Evolutionary conservation across 345 rosid genomes (phyloP).

Genomic region (Clarkia xantiana): DNA sequence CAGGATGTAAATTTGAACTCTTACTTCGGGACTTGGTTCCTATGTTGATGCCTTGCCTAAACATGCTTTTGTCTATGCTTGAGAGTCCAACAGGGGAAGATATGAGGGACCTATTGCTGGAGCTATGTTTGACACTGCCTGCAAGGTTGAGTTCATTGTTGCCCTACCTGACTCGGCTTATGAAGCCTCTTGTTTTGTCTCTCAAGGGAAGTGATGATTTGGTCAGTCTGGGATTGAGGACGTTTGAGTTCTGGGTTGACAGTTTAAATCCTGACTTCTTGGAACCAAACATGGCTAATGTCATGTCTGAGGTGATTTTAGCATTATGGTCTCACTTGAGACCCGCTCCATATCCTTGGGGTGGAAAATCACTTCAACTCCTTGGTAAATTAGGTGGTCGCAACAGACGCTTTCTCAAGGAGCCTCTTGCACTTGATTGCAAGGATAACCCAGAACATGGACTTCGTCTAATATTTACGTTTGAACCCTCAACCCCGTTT

Average conservation of each 20-base stretch:
- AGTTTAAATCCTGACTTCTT: constrained; percentile 95
- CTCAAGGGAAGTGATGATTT: constrained; percentile 82
- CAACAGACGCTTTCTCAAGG: constrained; percentile 88
- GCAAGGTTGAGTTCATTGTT: constrained; percentile 93
- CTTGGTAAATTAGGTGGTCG: constrained; percentile 99
- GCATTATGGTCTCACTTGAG: constrained; percentile 95
- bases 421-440: constrained; percentile 94
- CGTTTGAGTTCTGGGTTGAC: constrained; percentile 99
- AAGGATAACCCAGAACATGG: constrained; percentile 98
- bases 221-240: constrained; percentile 76
- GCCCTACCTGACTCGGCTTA: constrained; percentile 79
- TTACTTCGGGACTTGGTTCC: constrained; percentile 82
- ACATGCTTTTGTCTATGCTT: constrained; percentile 82
- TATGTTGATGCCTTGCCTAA: constrained; percentile 78
- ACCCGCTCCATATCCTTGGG: constrained; percentile 91
- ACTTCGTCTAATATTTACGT: constrained; percentile 86
- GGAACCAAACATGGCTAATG: constrained; percentile 96
- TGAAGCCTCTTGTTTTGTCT: constrained; percentile 90
- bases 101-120: constrained; percentile 82
- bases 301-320: constrained; percentile 92
- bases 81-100: constrained; percentile 97
- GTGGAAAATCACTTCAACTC: constrained; percentile 83
- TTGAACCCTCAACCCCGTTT: constrained; percentile 93
- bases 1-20: constrained; percentile 88
- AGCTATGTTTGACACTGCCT: constrained; percentile 85